Evolutionary conservation across 129 eudicot genomes (phyloP), one percentile per base, ranked within the genome.

Genomic region (Escallonia herrerae): DNA sequence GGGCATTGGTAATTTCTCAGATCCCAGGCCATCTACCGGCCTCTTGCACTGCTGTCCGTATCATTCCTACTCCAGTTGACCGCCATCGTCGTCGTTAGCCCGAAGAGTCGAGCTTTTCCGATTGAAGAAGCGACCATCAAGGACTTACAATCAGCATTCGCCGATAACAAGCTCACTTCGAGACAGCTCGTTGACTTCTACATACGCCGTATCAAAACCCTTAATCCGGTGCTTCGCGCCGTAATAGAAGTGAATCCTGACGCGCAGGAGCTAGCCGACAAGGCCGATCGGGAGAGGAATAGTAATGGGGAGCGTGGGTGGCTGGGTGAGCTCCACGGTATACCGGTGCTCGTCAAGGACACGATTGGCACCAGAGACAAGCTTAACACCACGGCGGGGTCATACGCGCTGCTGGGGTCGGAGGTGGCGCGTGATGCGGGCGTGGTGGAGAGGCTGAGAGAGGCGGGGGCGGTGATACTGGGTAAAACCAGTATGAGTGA

Each of bases 221-320:
- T 82, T 8, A 79, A 78, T 67, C 83, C 87, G 3, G 43, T 59
- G 62, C 84, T 82, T 40, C 78, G 70, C 46, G 73, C 79, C 6
- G 87, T 82, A 8, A 64, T 78, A 37, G 87, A 82, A 40, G 79
- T 76, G 2, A 82, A 82, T 37, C 84, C 87, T 15, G 87, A 78
- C 49, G 83, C 83, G 7, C 65, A 47, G 59, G 42, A 60, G 8
- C 76, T 48, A 38, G 83, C 83, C 4, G 73, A 78, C 48, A 63
- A 40, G 64, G 83, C 83, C 10, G 83, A 82, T 15, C 12, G 43
- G 2, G 78, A 74, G 54, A 56, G 81, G 70, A 64, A 45, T 49
- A 40, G 42, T 22, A 3, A 42, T 9, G 45, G 55, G 74, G 41
- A 5, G 3, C 46, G 65, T n/a, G 48, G 40, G 9, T 12, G 47